Evolutionary conservation across 176 grass and related monocot genomes (phyloP).

Genomic region (Oryza brachyantha): DNA sequence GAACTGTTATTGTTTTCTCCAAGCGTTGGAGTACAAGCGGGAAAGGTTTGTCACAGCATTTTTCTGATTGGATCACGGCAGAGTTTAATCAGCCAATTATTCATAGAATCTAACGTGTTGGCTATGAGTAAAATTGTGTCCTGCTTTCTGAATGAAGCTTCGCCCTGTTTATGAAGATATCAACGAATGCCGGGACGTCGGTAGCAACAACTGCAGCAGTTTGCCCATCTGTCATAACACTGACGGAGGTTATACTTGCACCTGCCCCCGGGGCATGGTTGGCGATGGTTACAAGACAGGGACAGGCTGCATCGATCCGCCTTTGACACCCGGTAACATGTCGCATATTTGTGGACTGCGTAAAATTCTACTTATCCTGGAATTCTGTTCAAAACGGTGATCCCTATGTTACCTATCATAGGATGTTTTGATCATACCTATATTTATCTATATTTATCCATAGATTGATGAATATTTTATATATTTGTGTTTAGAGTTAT

Average conservation of each 20-base stretch:
- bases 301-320: not conserved
- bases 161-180: conserved; percentile 17
- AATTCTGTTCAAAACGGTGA: not conserved
- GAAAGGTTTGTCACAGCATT: not conserved
- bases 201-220: not conserved
- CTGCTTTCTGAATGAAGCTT: conserved; percentile 20
- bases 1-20: no score
- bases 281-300: conserved; percentile 20
- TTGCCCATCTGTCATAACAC: not conserved
- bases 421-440: no score
- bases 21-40: no score
- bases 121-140: not conserved
- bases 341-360: not conserved
- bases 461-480: no score
- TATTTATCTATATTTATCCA: no score
- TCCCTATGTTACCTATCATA: no score
- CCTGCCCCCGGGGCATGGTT: not conserved
- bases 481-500: no score
- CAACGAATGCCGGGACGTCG: not conserved
- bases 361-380: not conserved
- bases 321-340: not conserved
- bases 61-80: not conserved
- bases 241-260: conserved; percentile 20
- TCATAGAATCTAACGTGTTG: not conserved
- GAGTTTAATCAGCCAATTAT: not conserved